A percentile compares a stretch with the other conserved stretches of the same genome.
Conservation (phyloP, 148 eudicot species). For the Rhododendron henanense region DNA sequence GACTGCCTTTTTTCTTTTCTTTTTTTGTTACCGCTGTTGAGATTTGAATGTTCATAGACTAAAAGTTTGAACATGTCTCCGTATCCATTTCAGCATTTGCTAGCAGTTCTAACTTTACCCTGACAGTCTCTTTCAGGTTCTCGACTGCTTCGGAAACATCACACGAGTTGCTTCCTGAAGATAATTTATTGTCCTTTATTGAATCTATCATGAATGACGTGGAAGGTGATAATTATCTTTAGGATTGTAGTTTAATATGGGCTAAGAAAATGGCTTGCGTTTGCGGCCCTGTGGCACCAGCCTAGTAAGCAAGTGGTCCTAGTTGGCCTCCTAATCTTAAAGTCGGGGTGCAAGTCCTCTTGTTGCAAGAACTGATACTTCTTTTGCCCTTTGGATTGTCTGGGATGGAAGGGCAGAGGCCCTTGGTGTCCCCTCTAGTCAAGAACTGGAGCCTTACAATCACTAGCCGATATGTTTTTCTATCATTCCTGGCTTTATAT, state of each 20-base stretch:
- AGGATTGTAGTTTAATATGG: neutral
- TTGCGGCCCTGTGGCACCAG: neutral
- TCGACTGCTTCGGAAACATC: conserved; percentile 50
- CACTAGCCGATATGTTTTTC: neutral
- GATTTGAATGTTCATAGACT: neutral
- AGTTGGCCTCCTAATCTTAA: neutral
- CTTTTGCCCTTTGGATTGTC: neutral
- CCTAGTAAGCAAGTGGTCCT: neutral
- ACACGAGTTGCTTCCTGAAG: conserved; percentile 29
- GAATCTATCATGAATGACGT: conserved; percentile 42
- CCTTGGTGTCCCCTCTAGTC: neutral
- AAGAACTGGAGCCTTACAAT: neutral
- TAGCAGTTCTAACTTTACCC: conserved; percentile 41
- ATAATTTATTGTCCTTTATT: conserved; percentile 49
- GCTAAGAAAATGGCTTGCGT: neutral
- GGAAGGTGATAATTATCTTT: conserved; percentile 45
- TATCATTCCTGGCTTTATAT: neutral
- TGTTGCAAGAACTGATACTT: neutral
- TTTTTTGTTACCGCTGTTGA: neutral
- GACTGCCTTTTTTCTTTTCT: neutral
- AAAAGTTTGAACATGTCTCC: neutral
- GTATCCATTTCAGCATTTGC: neutral
- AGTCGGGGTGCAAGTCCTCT: neutral
- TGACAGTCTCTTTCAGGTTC: conserved; percentile 65
- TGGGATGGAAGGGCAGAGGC: neutral